Percentiles rank a stretch among this genome's conserved stretches.
Evolutionary conservation across 495 filamentous ascomycete species (phyloP).

Genomic region (Aspergillus diversus): DNA sequence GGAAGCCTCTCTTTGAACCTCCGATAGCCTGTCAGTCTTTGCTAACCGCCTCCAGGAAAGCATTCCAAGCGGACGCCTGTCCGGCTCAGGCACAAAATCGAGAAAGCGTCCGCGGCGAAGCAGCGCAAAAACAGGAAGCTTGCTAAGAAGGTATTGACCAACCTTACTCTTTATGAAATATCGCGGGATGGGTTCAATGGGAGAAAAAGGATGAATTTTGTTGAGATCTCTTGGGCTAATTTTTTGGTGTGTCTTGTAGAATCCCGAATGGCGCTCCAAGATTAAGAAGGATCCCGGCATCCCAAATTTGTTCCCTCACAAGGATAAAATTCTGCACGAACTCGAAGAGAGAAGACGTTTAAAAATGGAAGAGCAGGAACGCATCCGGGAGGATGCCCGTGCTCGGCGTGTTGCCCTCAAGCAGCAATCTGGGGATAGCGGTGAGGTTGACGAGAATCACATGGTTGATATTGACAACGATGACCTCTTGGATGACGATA

Average conservation of each 20-base stretch:
- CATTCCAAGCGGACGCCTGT: constrained; percentile 90
- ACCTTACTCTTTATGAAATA: not conserved
- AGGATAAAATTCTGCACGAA: constrained; percentile 90
- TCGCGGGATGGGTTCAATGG: not conserved
- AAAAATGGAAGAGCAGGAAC: constrained; percentile 78
- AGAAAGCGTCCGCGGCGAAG: constrained; percentile 90
- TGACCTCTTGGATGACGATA: constrained; percentile 55
- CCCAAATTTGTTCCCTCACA: constrained; percentile 96
- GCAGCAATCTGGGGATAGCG: constrained; percentile 38
- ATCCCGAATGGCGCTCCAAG: constrained; percentile 91
- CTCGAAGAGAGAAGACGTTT: constrained; percentile 83
- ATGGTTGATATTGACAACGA: constrained; percentile 52
- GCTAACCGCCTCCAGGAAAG: constrained; percentile 63
- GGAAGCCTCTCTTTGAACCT: constrained; percentile 14
- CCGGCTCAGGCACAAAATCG: constrained; percentile 91
- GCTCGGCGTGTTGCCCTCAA: constrained; percentile 56
- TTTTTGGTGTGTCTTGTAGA: constrained; percentile 46
- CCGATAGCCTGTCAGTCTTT: constrained; percentile 3
- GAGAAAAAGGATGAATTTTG: not conserved
- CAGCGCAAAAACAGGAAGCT: constrained; percentile 84
- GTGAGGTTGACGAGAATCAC: constrained; percentile 36
- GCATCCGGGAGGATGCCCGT: constrained; percentile 71
- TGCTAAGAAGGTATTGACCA: constrained; percentile 69
- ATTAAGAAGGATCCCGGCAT: constrained; percentile 97
- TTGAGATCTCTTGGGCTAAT: not conserved